Evolutionary conservation across 1,284 basidiomycete species (phyloP).

Genomic region (Apiotrichum mycotoxinovorans): DNA sequence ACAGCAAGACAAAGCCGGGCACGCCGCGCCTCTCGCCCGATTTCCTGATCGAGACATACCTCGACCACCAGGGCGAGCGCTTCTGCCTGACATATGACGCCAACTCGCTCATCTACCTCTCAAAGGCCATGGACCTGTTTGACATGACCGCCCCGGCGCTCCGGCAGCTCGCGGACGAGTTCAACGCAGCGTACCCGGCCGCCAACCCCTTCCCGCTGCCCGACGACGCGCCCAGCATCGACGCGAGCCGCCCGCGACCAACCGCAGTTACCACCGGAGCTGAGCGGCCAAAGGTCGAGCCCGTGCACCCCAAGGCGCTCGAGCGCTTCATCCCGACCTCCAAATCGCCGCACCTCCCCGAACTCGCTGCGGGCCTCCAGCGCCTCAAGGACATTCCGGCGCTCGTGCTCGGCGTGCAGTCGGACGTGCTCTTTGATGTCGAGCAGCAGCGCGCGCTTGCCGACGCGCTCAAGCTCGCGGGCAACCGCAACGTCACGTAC

Average conservation of each 20-base stretch:
- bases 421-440: constrained; percentile 93
- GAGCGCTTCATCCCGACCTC: constrained; percentile 56
- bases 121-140: constrained; percentile 99
- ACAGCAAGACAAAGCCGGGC: constrained; percentile 12
- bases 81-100: constrained; percentile 99
- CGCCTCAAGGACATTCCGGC: constrained; percentile 74
- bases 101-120: constrained; percentile 96
- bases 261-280: neutral
- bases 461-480: constrained; percentile 84
- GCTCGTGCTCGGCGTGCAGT: constrained; percentile 90
- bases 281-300: neutral
- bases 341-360: constrained; percentile 66
- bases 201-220: constrained; percentile 46
- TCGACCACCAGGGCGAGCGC: constrained; percentile 94
- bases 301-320: constrained; percentile 18
- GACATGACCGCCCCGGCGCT: constrained; percentile 85
- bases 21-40: constrained; percentile 60
- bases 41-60: constrained; percentile 97
- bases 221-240: constrained; percentile 33
- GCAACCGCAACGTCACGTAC: constrained; percentile 83
- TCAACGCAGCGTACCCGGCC: constrained; percentile 38
- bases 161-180: constrained; percentile 57
- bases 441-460: constrained; percentile 95
- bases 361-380: constrained; percentile 75
- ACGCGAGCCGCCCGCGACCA: constrained; percentile 21